Base-by-base conservation (phyloP, 768 basidiomycete species). In the Termitomyces bulborhizus region DNA sequence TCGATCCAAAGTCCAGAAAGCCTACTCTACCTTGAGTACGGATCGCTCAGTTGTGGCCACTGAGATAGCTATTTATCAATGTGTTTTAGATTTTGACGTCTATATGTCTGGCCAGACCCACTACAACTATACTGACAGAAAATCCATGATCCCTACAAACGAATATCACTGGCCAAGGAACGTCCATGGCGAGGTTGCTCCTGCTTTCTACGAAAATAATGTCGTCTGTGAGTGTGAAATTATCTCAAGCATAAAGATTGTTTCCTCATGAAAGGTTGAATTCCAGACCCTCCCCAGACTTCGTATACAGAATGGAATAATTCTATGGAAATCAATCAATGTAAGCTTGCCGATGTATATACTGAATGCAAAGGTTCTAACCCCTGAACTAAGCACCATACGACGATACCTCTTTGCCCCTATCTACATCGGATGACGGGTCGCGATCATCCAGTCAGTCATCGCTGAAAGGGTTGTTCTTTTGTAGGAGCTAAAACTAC, bases 1-100 rank as follows among this genome's bases (percentile, higher is more conserved):
- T 56, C 53, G 37, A 57, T 56, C 54, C 56, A 53, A 48, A 62
- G 26, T 43, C 51, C 57, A 46, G 55, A 40, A 26, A 32, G 31
- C 41, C 40, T 51, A 16, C 39, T n/a, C 27, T 45, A 41, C 49
- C 8, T 58, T 56, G n/a, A 46, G 58, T 56, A 3, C 9, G 51
- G 51, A 40, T 40, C 21, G 34, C 49, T 40, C 9, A n/a, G 43
- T 52, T 37, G 21, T 41, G 40, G 41, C 4, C 34, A 32, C 13
- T 29, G 4, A 29, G 18, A 18, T 29, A 12, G 3, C 15, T 39
- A 18, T 51, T 44, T 8, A 52, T 49, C 26, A 3, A 3, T 18
- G 27, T 36, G n/a, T 9, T n/a, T 12, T 42, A 57, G 59, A 62
- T 53, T 49, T 58, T 29, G 49, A 54, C 24, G 37, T 36, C 39